A percentile compares a stretch with the other conserved stretches of the same genome.
Conservation (phyloP, 495 filamentous ascomycete genomes). For the Usnea hakonensis region DNA sequence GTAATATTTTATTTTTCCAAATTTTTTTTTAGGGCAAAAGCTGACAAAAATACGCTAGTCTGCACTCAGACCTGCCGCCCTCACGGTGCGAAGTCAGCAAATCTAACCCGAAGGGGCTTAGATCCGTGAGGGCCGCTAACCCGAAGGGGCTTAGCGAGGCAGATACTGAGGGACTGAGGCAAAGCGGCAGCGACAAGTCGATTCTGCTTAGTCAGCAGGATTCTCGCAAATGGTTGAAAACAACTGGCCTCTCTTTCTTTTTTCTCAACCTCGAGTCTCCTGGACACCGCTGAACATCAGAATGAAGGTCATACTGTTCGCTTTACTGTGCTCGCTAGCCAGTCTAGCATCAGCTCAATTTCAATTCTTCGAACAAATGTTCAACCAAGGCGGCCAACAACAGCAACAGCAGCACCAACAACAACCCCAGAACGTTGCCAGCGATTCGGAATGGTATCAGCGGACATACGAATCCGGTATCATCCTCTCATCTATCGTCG, state of each 20-base stretch:
- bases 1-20: no score
- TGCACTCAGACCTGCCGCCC: no score
- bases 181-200: no score
- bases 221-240: not conserved
- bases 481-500: constrained; percentile 7
- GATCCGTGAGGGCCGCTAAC: no score
- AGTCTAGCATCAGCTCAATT: constrained; percentile 60
- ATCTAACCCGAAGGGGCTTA: no score
- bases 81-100: no score
- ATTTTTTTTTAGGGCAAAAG: no score
- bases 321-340: constrained; percentile 40
- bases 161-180: no score
- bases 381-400: constrained; percentile 48
- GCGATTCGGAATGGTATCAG: constrained; percentile 71
- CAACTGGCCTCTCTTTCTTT: constrained; percentile 11
- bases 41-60: no score
- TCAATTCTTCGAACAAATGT: constrained; percentile 86
- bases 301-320: constrained; percentile 23
- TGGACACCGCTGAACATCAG: constrained; percentile 13
- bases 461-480: constrained; percentile 57
- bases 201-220: not conserved
- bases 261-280: not conserved
- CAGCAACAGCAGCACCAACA: constrained; percentile 53
- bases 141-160: no score
- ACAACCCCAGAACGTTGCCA: constrained; percentile 65